Evolutionary conservation across 257 asterid species (phyloP), one percentile per base, ranked within the genome.

Genomic region (Echium plantagineum): DNA sequence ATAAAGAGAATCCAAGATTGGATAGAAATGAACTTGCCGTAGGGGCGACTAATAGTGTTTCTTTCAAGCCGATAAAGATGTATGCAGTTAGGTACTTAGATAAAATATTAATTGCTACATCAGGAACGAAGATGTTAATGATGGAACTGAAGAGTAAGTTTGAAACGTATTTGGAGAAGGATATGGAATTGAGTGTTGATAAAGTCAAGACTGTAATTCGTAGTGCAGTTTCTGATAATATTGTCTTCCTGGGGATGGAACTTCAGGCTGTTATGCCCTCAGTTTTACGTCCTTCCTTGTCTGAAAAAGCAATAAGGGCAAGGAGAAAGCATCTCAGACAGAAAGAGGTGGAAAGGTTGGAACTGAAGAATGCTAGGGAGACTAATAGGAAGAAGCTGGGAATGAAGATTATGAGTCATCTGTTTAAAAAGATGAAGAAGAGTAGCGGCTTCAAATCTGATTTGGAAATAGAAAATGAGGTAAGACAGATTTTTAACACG

Each of bases 261-360:
- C 94, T 91, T 79, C 94, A 67, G 79, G 95, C 97, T 0, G 97
- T 85, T 52, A 82, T 83, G 4, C 98, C 98, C 24, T 91, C 97
- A 2, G 64, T 85, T 59, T 69, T 91, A 64, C 82, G 85, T 61
- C 85, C 90, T 0, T 77, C 79, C 9, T 81, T 72, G 76, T 77
- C 94, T 2, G 89, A 84, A 61, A 91, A 91, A 74, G 98, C 97
- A 7, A 85, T 88, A 10, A 74, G 96, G 72, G 98, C 98, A 0
- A 75, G 80, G 16, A 85, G 87, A 46, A 88, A 91, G 85, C 80
- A 88, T 76, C 89, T 75, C 18, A 67, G 94, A 57, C 98, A 88
- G 78, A 91, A 82, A 66, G 90, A 88, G 80, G 98, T 84, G 48
- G 71, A 76, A 57, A 83, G 80, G 21, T 20, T 67, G 53, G 98